These are phyloP conservation scores for Brettanomyces bruxellensis DNA, from an alignment of 805 yeast genomes.

Conservation along the genomic window DNA sequence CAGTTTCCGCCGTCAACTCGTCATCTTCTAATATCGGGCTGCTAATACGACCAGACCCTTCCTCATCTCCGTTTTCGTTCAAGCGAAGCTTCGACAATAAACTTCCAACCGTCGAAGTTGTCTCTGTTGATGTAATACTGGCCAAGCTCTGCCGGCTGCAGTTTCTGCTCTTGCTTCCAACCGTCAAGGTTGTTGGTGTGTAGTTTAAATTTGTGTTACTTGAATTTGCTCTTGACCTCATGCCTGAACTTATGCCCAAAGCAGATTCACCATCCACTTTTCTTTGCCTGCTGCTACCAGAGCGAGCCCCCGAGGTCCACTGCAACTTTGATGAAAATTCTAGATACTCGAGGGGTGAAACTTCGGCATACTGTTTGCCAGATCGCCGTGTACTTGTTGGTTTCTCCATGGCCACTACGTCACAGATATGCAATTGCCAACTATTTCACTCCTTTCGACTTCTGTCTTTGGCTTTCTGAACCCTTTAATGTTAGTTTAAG, in stretches of 20 bases:
- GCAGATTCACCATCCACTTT: too few species aligned
- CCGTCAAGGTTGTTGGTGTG: not conserved
- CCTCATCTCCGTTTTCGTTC: conserved; percentile 23
- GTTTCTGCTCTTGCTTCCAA: not conserved
- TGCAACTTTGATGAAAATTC: not conserved
- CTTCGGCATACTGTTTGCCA: not conserved
- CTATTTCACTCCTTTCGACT: too few species aligned
- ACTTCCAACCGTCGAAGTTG: conserved; percentile 22
- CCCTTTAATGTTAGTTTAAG: too few species aligned
- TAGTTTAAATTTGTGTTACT: not conserved
- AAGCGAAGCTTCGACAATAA: conserved; percentile 24
- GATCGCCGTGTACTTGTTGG: too few species aligned
- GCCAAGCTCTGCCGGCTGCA: not conserved
- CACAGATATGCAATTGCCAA: too few species aligned
- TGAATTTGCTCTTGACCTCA: not conserved
- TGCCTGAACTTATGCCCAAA: too few species aligned
- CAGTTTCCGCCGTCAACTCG: not conserved
- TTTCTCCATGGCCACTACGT: too few species aligned
- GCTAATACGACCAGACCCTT: not conserved
- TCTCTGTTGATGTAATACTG: conserved; percentile 15
- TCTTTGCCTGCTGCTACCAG: too few species aligned
- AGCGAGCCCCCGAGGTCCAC: too few species aligned
- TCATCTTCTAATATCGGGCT: not conserved
- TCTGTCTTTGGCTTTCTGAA: too few species aligned
- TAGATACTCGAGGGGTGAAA: not conserved